Conservation (phyloP, 208 protist species). For the Acanthamoeba healyi region DNA sequence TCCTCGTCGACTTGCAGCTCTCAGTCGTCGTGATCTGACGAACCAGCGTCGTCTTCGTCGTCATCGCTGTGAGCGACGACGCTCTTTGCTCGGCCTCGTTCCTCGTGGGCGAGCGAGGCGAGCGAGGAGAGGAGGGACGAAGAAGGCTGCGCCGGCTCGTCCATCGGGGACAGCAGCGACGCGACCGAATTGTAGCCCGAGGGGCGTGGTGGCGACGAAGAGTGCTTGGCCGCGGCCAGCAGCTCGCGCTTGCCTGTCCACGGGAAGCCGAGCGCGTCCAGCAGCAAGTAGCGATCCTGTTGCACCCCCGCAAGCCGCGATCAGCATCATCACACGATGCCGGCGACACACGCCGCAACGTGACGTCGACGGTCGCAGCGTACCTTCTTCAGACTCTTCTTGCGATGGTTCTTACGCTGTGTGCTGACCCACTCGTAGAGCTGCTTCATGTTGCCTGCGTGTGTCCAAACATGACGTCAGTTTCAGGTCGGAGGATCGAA, state of each 20-base stretch:
- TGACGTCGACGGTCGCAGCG: not conserved
- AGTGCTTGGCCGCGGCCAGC: not conserved
- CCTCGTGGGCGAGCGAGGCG: not conserved
- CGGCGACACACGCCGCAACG: no score
- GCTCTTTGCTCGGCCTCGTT: not conserved
- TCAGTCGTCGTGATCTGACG: not conserved
- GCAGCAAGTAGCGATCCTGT: conserved; percentile 36
- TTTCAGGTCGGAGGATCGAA: not conserved
- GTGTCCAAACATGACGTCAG: not conserved
- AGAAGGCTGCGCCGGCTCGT: not conserved
- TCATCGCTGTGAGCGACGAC: not conserved
- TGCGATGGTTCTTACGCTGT: conserved; percentile 47
- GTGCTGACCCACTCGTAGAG: conserved; percentile 62
- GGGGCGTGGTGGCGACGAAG: not conserved
- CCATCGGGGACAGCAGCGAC: not conserved
- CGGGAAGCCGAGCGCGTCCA: conserved; percentile 51
- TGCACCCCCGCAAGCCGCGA: no score
- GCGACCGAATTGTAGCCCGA: not conserved
- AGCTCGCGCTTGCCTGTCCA: conserved; percentile 57
- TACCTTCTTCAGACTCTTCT: conserved; percentile 39
- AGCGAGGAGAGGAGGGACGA: conserved; percentile 29
- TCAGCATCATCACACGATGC: not conserved
- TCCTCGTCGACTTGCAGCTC: no score
- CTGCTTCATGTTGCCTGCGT: conserved; percentile 34
- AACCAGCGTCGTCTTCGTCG: not conserved